phyloP scores from a whole-genome alignment of 495 filamentous ascomycete genomes.

The Tuber borchii region DNA sequence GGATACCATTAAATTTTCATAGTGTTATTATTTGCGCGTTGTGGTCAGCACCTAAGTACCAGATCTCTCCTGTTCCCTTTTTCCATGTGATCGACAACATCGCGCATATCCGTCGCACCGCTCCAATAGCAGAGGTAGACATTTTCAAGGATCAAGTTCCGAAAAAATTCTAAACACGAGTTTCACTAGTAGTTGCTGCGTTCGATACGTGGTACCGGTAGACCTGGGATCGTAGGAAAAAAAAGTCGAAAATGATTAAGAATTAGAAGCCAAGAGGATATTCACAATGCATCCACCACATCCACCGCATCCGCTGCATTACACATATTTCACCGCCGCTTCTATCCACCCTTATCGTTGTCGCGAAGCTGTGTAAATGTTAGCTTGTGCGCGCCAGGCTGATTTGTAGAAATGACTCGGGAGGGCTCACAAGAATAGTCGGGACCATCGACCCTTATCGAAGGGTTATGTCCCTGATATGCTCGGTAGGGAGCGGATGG shows the following conservation, averaged over 20 bases:
- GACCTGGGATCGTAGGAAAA: slow-evolving; percentile 11
- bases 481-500: neutral
- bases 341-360: neutral
- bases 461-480: slow-evolving; percentile 1
- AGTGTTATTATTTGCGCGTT: slow-evolving; percentile 2
- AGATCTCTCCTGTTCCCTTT: neutral
- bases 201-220: neutral
- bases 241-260: slow-evolving; percentile 28
- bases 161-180: neutral
- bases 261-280: slow-evolving; percentile 13
- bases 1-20: neutral
- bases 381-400: neutral
- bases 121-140: neutral
- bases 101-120: neutral
- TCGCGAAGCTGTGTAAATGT: neutral
- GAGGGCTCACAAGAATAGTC: neutral
- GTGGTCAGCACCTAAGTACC: neutral
- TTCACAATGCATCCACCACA: neutral
- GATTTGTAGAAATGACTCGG: neutral
- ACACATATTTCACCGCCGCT: neutral
- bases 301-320: neutral
- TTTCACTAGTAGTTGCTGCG: neutral
- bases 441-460: neutral
- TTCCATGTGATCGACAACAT: neutral
- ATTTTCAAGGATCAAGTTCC: neutral